Evolutionary conservation across 2,329 filamentous ascomycete genomes (phyloP).

Genomic region (Aspergillus hortae): DNA sequence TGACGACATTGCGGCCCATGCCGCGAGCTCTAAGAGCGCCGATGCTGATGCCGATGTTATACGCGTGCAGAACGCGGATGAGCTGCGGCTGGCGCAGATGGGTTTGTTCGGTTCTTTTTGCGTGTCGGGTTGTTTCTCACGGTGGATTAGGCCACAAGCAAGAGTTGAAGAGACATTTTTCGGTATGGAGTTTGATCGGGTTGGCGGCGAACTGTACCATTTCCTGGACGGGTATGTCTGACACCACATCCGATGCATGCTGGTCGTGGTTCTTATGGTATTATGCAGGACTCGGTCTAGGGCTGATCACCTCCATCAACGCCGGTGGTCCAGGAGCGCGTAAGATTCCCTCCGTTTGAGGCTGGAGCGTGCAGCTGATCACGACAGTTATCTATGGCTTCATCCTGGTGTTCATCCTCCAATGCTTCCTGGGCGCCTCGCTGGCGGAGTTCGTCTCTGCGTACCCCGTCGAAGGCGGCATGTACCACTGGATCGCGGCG

Average conservation of each 20-base stretch:
- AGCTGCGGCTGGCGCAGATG: constrained; percentile 45
- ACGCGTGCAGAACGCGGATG: constrained; percentile 34
- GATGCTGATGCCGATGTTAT: constrained; percentile 7
- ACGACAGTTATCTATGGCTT: constrained; percentile 50
- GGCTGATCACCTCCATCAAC: constrained; percentile 46
- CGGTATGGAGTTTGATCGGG: constrained; percentile 46
- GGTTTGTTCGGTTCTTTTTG: constrained; percentile 23
- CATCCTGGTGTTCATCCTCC: constrained; percentile 46
- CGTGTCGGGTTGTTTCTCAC: no score
- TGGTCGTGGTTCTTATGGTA: not conserved
- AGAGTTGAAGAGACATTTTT: constrained; percentile 49
- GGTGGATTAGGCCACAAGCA: constrained; percentile 43
- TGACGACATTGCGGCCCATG: constrained; percentile 4
- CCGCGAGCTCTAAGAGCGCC: not conserved
- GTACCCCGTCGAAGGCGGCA: constrained; percentile 49
- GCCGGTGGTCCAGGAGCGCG: constrained; percentile 47
- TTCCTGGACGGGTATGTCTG: constrained; percentile 44
- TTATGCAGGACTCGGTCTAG: constrained; percentile 36
- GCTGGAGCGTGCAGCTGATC: constrained; percentile 8
- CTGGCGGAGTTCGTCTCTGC: constrained; percentile 49
- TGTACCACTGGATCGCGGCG: constrained; percentile 52
- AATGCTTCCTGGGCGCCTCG: constrained; percentile 45
- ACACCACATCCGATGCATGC: not conserved
- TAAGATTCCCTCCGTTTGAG: constrained; percentile 9
- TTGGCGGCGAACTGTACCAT: constrained; percentile 51